A percentile compares a stretch with the other conserved stretches of the same genome.
Conservation (phyloP, 2,329 filamentous ascomycete genomes). For the Epichloe uncinata region DNA sequence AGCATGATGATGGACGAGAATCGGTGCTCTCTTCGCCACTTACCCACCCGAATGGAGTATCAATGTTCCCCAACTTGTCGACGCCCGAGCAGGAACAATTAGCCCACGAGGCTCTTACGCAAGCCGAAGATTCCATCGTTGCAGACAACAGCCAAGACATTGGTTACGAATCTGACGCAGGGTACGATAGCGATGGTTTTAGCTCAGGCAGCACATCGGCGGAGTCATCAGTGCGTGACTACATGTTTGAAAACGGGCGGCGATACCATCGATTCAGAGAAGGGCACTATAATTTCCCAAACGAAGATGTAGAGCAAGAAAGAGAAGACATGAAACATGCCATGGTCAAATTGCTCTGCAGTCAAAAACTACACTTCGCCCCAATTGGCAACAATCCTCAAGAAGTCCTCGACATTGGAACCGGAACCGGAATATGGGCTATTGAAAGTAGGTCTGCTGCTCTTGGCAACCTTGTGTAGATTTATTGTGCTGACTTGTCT, state of each 20-base stretch:
- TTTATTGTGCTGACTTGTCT: background rate
- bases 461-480: too few species aligned
- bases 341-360: slow-evolving; percentile 35
- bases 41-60: slow-evolving; percentile 24
- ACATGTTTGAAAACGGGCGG: slow-evolving; percentile 42
- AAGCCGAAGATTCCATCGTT: slow-evolving; percentile 24
- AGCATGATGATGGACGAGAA: slow-evolving; percentile 7
- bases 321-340: slow-evolving; percentile 43
- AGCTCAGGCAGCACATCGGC: slow-evolving; percentile 25
- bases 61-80: slow-evolving; percentile 24
- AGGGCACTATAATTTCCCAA: slow-evolving; percentile 44
- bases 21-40: slow-evolving; percentile 17
- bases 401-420: slow-evolving; percentile 43
- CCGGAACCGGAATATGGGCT: slow-evolving; percentile 46
- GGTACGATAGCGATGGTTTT: slow-evolving; percentile 24
- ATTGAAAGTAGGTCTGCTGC: slow-evolving; percentile 31
- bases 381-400: slow-evolving; percentile 34
- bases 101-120: slow-evolving; percentile 21
- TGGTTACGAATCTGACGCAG: slow-evolving; percentile 19
- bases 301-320: slow-evolving; percentile 47
- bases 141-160: slow-evolving; percentile 16
- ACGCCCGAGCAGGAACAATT: slow-evolving; percentile 21
- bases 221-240: slow-evolving; percentile 32
- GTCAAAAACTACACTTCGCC: slow-evolving; percentile 36
- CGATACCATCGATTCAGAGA: slow-evolving; percentile 43